These are phyloP conservation scores for Pneumocystis murina DNA, from an alignment of 1,139 yeast species.

Conservation along the genomic window DNA sequence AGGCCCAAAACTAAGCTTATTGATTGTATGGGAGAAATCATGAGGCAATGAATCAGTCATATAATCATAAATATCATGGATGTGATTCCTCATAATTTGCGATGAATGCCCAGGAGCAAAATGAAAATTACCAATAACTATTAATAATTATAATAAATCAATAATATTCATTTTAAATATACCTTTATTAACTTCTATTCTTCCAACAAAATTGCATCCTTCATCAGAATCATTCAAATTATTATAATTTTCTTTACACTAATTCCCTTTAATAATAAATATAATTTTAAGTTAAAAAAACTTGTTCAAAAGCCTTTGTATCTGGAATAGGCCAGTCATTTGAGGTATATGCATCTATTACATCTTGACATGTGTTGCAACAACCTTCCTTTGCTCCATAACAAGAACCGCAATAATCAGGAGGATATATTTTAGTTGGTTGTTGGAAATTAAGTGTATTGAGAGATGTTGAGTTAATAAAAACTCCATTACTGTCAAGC, in stretches of 20 bases:
- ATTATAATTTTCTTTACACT: slow-evolving; percentile 49
- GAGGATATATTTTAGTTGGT: slow-evolving; percentile 15
- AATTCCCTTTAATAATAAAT: slow-evolving; percentile 46
- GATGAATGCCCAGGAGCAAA: slow-evolving; percentile 83
- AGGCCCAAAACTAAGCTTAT: slow-evolving; percentile 74
- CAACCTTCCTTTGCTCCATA: slow-evolving; percentile 74
- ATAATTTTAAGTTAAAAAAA: not conserved
- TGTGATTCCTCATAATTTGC: slow-evolving; percentile 40
- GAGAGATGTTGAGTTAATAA: slow-evolving; percentile 17
- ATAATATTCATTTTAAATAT: not conserved
- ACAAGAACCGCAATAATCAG: slow-evolving; percentile 69
- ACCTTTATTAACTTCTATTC: not conserved
- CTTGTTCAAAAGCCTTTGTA: slow-evolving; percentile 65
- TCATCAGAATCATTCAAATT: slow-evolving; percentile 42
- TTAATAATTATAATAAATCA: slow-evolving; percentile 49
- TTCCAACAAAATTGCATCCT: slow-evolving; percentile 77
- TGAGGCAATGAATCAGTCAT: slow-evolving; percentile 40
- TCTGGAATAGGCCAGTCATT: slow-evolving; percentile 81
- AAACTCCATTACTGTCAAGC: slow-evolving; percentile 35
- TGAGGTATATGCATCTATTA: slow-evolving; percentile 60
- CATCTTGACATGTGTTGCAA: slow-evolving; percentile 77
- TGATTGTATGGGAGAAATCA: slow-evolving; percentile 49
- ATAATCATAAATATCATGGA: slow-evolving; percentile 72
- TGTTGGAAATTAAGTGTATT: slow-evolving; percentile 14
- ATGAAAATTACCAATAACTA: slow-evolving; percentile 82